Base-by-base conservation (phyloP, 257 asterid species). In the Jacaranda copaia region DNA sequence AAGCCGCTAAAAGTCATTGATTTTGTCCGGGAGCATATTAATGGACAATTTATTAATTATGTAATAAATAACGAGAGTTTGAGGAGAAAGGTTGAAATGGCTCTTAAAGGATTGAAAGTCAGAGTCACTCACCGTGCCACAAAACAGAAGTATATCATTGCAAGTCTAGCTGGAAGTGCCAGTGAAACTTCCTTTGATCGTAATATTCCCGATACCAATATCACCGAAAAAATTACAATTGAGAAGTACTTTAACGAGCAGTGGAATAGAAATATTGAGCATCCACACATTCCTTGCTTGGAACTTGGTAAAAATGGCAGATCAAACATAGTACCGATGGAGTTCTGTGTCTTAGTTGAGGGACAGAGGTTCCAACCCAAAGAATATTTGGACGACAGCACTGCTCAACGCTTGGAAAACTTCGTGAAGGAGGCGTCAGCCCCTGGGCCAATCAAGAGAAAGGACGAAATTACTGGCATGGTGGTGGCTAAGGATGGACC, bases 401-500 rank as follows among this genome's bases (percentile, higher is more conserved):
- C 76, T 2, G 90, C 81, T 67, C 8, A 43, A 20, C 16, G 46
- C 25, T 82, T 92, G 77, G 88, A 86, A 42, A 42, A 4, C 6
- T 42, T 4, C 32, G 32, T 25, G 32, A 74, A 74, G 60, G 0
- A 15, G 83, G 53, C 32, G 6, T 81, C 92, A 46, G 79, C 90
- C 46, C 84, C 83, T 70, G 73, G 58, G 18, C 96, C 98, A 18
- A 19, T 2, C 20, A 73, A 60, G 2, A 85, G 98, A 66, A 84
- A 42, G 83, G 8, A 15, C 6, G 13, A 74, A 0, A 90, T 92
- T 38, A 20, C 43, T 72, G 81, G 75, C 13, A 88, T 90, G 92
- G 86, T 90, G 79, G 74, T 20, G 25, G 88, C 88, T 51, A 64
- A 39, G 12, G 93, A 90, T 85, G 98, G 95, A 66, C 93, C 92